Evolutionary conservation across 2,329 filamentous ascomycete genomes (phyloP).

Genomic region (Bertia moriformis): DNA sequence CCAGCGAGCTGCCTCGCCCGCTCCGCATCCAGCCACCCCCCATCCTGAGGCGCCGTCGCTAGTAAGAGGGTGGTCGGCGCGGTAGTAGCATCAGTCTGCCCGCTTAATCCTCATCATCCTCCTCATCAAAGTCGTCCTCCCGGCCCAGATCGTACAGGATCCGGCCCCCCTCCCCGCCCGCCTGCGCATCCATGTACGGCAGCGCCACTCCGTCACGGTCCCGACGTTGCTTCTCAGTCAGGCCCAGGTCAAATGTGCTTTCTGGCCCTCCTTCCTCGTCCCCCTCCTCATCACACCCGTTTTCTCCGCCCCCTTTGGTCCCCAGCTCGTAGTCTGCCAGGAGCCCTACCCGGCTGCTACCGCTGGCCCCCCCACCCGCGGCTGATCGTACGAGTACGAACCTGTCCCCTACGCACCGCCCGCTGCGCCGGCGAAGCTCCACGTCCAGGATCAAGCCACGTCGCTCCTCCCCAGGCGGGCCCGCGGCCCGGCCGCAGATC

Average conservation of each 20-base stretch:
- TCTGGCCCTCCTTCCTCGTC: slow-evolving; percentile 32
- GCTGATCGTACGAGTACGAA: slow-evolving; percentile 33
- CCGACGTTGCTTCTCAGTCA: slow-evolving; percentile 79
- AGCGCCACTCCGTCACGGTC: slow-evolving; percentile 81
- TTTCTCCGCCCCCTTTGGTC: slow-evolving; percentile 7
- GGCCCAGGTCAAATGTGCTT: slow-evolving; percentile 70
- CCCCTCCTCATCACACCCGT: no score
- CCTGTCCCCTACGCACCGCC: slow-evolving; percentile 60
- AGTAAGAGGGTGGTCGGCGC: no score
- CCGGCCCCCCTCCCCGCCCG: slow-evolving; percentile 70
- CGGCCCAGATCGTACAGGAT: slow-evolving; percentile 94
- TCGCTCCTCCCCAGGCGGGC: slow-evolving; percentile 8
- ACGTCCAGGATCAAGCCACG: slow-evolving; percentile 62
- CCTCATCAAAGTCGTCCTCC: slow-evolving; percentile 93
- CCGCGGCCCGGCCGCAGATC: slow-evolving; percentile 39
- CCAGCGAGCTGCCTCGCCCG: no score
- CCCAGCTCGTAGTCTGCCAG: slow-evolving; percentile 20
- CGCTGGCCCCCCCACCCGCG: slow-evolving; percentile 5
- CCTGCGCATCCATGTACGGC: slow-evolving; percentile 97
- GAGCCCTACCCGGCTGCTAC: slow-evolving; percentile 5
- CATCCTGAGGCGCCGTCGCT: no score
- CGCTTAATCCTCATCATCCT: slow-evolving; percentile 91
- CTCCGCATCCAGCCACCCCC: no score
- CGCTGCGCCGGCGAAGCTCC: slow-evolving; percentile 74
- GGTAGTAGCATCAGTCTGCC: no score